Conservation (phyloP, 768 basidiomycete species). For the Paxillus involutus region DNA sequence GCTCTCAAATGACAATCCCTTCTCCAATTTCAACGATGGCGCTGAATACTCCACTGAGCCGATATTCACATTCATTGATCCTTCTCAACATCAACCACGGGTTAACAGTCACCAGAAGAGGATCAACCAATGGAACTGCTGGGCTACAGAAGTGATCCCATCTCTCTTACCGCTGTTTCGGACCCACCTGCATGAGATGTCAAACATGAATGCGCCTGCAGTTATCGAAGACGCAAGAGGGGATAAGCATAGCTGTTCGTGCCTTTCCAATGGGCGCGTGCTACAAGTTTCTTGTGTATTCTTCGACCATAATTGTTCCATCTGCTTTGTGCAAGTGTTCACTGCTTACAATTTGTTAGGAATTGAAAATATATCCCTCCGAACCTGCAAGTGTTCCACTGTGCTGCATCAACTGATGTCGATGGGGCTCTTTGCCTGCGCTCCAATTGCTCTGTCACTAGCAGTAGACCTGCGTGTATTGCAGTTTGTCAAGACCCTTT, state of each 20-base stretch:
- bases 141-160: neutral
- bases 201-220: too few relatives aligned
- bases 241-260: too few relatives aligned
- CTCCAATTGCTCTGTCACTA: too few relatives aligned
- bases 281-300: neutral
- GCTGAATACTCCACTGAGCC: neutral
- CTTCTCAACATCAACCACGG: too few relatives aligned
- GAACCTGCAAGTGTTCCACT: too few relatives aligned
- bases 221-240: too few relatives aligned
- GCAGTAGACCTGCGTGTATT: too few relatives aligned
- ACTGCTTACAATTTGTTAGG: conserved; percentile 1
- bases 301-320: neutral
- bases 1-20: neutral
- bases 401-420: too few relatives aligned
- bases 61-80: neutral
- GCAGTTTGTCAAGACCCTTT: too few relatives aligned
- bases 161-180: neutral
- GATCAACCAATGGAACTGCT: conserved; percentile 1
- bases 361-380: too few relatives aligned
- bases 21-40: neutral
- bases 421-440: too few relatives aligned
- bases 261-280: neutral
- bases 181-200: too few relatives aligned
- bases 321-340: neutral
- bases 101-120: neutral